A percentile compares a stretch with the other conserved stretches of the same genome.
Evolutionary conservation across 164 flowering plant species (phyloP).

Genomic region (Stephania cephalantha): DNA sequence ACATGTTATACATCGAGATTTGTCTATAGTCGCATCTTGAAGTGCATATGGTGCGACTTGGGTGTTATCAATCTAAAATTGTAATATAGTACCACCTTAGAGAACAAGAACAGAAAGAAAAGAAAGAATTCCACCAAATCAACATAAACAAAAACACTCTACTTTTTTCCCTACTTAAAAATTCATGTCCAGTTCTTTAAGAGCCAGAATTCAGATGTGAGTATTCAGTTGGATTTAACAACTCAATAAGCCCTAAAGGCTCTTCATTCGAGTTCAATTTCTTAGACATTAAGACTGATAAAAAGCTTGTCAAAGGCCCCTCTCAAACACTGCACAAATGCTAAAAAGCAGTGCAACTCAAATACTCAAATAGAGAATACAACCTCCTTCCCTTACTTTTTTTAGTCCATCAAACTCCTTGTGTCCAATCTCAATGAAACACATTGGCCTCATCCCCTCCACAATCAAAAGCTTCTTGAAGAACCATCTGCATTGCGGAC

Average conservation of each 20-base stretch:
- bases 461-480: constrained; percentile 40
- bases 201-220: no score
- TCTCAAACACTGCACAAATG: background rate
- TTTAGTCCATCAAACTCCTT: constrained; percentile 27
- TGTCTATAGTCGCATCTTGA: no score
- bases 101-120: no score
- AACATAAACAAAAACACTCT: no score
- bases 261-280: background rate
- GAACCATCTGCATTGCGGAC: no score
- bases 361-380: background rate
- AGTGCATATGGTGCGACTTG: no score
- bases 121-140: no score
- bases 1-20: no score
- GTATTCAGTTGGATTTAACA: background rate
- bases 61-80: no score
- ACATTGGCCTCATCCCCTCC: constrained; percentile 28
- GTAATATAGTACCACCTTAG: no score
- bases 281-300: background rate
- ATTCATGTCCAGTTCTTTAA: no score
- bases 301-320: background rate
- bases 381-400: constrained; percentile 1
- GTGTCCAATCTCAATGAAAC: constrained; percentile 23
- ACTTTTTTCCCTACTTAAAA: no score
- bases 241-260: background rate
- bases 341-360: constrained; percentile 10